Base-by-base conservation (phyloP, 2,329 filamentous ascomycete species). In the Myrmaecium sp. region DNA sequence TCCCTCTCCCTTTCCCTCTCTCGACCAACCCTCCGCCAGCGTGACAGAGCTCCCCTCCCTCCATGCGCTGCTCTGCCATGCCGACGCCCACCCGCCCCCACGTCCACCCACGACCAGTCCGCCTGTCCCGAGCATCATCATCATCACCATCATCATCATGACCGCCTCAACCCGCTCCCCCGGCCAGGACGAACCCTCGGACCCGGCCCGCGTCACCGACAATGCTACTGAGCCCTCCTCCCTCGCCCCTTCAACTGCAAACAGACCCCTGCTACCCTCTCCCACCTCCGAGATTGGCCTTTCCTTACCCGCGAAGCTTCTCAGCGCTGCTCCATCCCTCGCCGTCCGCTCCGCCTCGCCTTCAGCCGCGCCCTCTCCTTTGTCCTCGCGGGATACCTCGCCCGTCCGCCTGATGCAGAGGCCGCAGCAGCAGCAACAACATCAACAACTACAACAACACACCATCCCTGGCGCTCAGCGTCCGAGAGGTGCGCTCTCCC, bases 341-440 rank as follows among this genome's bases (percentile, higher is more conserved):
- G 12, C 8, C 22, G 22, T 24, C 8, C 6, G 6, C 11, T 27
- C 27, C 12, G 28, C 28, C 15, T 26, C 31, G 6, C 31, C 52
- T 12, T 57, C 57, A 17, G 42, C 46, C 5, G 40, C 45, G 27
- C 45, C 44, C 29, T 61, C 57, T 33, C 58, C 59, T 19, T 41
- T 48, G 31, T 54, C 57, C 14, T 62, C 58, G 21, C 50, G 59
- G 31, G 60, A 61, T 37, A 47, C 51, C 16, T 62, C 58, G 25
- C 59, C 59, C 5, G 46, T 52, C 17, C 46, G 53, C 24, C 19
- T 17, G 21, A 17, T 23, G 8, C 15, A 5, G 9, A 13, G 23
- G 14, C 14, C 11, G 10, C 26, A 10, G 9, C 15, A n/a, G n/a
- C n/a, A n/a, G n/a, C n/a, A n/a, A n/a, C n/a, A n/a, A n/a, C 27